Evolutionary conservation across 176 grass and related monocot genomes (phyloP).

Genomic region (Saccharum officinarum): DNA sequence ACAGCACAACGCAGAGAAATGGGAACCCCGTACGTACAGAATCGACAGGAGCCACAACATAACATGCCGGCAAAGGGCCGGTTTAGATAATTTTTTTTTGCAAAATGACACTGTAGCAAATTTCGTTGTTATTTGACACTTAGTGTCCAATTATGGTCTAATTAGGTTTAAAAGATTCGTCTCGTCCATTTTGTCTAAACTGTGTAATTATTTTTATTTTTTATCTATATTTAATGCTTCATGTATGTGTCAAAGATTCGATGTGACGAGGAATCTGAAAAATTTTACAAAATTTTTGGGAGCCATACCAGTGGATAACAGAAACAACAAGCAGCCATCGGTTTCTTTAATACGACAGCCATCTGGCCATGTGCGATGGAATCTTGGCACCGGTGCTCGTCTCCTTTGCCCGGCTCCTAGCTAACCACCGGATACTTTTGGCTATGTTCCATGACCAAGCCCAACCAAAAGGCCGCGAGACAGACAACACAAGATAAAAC

Average conservation of each 20-base stretch:
- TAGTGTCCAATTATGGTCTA: no score
- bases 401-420: neutral
- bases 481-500: conserved; percentile 1
- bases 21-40: neutral
- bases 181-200: no score
- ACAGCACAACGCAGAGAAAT: neutral
- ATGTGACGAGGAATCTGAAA: no score
- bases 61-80: conserved; percentile 10
- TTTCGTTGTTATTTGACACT: no score
- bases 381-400: conserved; percentile 37
- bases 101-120: no score
- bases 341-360: conserved; percentile 44
- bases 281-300: no score
- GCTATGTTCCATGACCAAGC: conserved; percentile 31
- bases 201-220: no score
- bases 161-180: no score
- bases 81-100: no score
- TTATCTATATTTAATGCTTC: no score
- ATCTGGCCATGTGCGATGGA: conserved; percentile 62
- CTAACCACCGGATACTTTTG: conserved; percentile 38
- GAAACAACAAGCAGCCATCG: conserved; percentile 12
- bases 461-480: conserved; percentile 40
- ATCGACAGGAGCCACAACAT: conserved; percentile 20
- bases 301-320: conserved; percentile 11
- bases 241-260: no score